Base-by-base conservation (phyloP, 1,284 basidiomycete species). In the Ceratobasidium sp. region DNA sequence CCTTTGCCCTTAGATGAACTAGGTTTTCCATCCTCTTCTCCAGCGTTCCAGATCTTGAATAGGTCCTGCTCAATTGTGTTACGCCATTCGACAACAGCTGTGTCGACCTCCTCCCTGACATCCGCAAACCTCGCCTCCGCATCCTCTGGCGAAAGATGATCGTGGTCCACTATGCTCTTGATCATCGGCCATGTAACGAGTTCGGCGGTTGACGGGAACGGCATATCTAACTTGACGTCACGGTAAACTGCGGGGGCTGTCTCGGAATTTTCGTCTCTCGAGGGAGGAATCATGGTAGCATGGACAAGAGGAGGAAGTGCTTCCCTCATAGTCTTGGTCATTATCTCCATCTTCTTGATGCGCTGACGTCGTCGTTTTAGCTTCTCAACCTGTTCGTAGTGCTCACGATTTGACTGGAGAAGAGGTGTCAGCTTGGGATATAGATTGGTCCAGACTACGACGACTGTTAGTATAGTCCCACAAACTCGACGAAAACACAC, bases 21-120 rank as follows among this genome's bases (percentile, higher is more conserved):
- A 33, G 33, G 33, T 33, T 33, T 33, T 33, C 4, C 33, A 33
- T 33, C 33, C 33, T 33, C 33, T 33, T 33, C 33, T 4, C 33
- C 33, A 33, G 33, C 33, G 33, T 33, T 33, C 33, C 33, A n/a
- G 2, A n/a, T 56, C 55, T 33, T 67, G 64, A 67, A 1, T 6
- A 67, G 40, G n/a, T 67, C 64, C 20, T 49, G 64, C 18, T 67
- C 40, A 46, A 67, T n/a, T 2, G 3, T 70, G 4, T 51, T 46
- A 6, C 51, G 44, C 67, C 67, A 70, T 15, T 70, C 67, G 6
- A 55, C 28, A 28, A 70, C 26, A 13, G 18, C 26, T 33, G 15
- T 18, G 33, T 33, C 67, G 39, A 70, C 15, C 49, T 51, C 67
- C 9, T 70, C 15, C 49, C 49, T 51, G n/a, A 28, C 7, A 2